These are phyloP conservation scores for Lanmaoa rubissima DNA, from an alignment of 768 basidiomycete species.

Conservation along the genomic window DNA sequence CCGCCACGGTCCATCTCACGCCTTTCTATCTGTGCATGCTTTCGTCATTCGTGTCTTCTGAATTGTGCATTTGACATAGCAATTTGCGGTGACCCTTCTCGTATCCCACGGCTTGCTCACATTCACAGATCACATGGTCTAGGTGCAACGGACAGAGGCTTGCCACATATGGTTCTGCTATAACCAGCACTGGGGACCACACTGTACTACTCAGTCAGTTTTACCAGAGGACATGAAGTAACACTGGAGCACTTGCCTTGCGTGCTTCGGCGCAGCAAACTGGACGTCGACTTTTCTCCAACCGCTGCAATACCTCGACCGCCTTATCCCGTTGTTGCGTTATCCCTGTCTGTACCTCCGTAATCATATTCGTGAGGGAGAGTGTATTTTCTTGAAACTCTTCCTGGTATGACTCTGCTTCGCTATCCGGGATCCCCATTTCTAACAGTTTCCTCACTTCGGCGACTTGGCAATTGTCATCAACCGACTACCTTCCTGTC, in stretches of 20 bases:
- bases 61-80: background rate
- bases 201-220: background rate
- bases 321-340: background rate
- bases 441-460: background rate
- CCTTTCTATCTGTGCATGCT: background rate
- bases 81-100: background rate
- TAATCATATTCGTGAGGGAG: background rate
- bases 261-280: background rate
- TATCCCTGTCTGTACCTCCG: background rate
- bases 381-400: background rate
- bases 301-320: background rate
- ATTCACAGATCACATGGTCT: background rate
- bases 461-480: background rate
- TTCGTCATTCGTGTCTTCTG: background rate
- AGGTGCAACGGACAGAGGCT: background rate
- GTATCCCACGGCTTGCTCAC: background rate
- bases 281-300: background rate
- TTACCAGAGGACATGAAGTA: background rate
- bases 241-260: background rate
- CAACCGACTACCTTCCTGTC: too few relatives aligned
- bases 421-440: background rate
- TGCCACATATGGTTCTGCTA: background rate
- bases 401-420: background rate
- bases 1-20: background rate
- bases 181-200: background rate